Evolutionary conservation across 2,329 filamentous ascomycete species (phyloP), one percentile per base, ranked within the genome.

Genomic region (Penicillium sp.): DNA sequence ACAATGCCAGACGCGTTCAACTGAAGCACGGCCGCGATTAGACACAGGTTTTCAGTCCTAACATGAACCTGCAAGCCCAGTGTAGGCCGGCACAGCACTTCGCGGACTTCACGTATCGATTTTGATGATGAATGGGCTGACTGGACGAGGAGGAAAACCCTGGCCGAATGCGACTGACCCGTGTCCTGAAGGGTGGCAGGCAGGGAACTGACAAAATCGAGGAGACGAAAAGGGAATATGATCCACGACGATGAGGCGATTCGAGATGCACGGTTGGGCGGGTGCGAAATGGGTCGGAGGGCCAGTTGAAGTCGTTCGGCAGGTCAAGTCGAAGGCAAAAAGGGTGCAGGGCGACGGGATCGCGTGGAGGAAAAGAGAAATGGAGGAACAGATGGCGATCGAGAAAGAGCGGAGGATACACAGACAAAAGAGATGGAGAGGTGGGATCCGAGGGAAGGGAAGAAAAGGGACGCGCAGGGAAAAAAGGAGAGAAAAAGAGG

Each of bases 401-500:
- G 23, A 51, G 50, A 55, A 49, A 22, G 26, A 52, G 53, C 22
- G 50, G 47, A 58, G 44, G 49, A 49, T 23, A 50, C 40, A 44
- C 53, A 44, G 29, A 47, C 29, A 54, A 52, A 60, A 51, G 47
- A 56, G 52, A 57, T 55, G 53, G 58, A 52, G 51, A 26, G 20
- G 44, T 27, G 43, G 47, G 50, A 56, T 57, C 51, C 43, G 57
- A 59, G 51, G 43, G 45, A 51, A 47, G 58, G 51, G 47, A 55
- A 47, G 51, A 54, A 61, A 56, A 50, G 58, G 48, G 25, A 43
- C 56, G 55, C 54, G 62, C 58, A 61, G 57, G 51, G 29, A 56
- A 55, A 66, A 66, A 63, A 61, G 59, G 58, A 62, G 58, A 59
- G 58, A 62, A 65, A 59, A 64, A 58, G 59, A 60, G 61, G 56